phyloP scores from a whole-genome alignment of 805 yeast species.

The Kuraishia ogatae region DNA sequence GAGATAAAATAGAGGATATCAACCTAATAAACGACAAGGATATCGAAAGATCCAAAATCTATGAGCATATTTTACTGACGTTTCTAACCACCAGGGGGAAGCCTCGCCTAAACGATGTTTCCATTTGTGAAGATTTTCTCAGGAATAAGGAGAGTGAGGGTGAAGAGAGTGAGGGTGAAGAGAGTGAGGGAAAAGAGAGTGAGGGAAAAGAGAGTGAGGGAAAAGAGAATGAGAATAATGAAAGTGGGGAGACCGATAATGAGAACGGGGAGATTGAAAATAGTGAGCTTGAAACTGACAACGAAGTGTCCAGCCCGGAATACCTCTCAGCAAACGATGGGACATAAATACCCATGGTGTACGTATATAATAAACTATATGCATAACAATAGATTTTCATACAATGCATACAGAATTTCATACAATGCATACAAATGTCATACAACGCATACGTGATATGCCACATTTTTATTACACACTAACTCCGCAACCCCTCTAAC shows the following conservation, averaged over 20 bases:
- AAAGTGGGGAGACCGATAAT: background rate
- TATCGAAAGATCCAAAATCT: constrained; percentile 13
- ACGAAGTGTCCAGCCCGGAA: no score
- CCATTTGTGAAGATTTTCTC: background rate
- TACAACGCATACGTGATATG: no score
- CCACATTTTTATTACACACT: background rate
- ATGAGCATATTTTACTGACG: constrained; percentile 16
- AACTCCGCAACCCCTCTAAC: constrained; percentile 54
- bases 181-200: background rate
- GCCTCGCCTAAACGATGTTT: constrained; percentile 10
- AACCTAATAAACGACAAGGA: constrained; percentile 16
- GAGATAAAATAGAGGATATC: constrained; percentile 7
- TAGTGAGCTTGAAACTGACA: no score
- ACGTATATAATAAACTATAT: no score
- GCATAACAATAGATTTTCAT: no score
- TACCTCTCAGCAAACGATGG: no score
- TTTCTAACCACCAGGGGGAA: constrained; percentile 11
- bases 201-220: no score
- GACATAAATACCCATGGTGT: no score
- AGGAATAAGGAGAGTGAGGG: background rate
- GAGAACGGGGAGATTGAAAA: background rate
- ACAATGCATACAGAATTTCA: no score
- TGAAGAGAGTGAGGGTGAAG: background rate
- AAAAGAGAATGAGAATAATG: background rate
- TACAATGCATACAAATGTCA: no score